These are phyloP conservation scores for Mycosphaerelloides madeirae DNA, from an alignment of 2,329 filamentous ascomycete genomes.

Conservation along the genomic window DNA sequence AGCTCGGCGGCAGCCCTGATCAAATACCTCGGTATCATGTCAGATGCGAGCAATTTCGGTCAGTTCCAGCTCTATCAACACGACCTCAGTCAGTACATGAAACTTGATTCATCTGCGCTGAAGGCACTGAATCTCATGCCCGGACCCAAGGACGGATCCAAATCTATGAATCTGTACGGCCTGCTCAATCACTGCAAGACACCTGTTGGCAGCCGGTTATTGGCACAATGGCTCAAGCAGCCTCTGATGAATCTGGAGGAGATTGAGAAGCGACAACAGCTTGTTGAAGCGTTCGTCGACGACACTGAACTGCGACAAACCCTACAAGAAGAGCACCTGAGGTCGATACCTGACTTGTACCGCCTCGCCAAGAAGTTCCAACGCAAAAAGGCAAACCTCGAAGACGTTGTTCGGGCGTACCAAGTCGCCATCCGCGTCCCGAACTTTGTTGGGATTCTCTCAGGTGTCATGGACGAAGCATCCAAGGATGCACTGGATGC, in stretches of 20 bases:
- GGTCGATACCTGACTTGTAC: slow-evolving; percentile 90
- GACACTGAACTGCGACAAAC: slow-evolving; percentile 92
- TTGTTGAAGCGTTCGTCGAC: slow-evolving; percentile 90
- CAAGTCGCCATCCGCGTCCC: slow-evolving; percentile 90
- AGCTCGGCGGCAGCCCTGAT: slow-evolving; percentile 88
- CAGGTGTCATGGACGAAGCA: slow-evolving; percentile 90
- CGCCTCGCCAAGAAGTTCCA: slow-evolving; percentile 93
- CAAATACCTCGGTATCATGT: slow-evolving; percentile 86
- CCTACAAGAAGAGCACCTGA: slow-evolving; percentile 92
- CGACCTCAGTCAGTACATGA: slow-evolving; percentile 96
- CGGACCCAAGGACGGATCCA: slow-evolving; percentile 86
- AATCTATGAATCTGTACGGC: slow-evolving; percentile 94
- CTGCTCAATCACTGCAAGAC: slow-evolving; percentile 97
- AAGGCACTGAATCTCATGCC: slow-evolving; percentile 97
- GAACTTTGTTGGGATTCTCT: slow-evolving; percentile 81
- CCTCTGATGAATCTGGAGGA: slow-evolving; percentile 86
- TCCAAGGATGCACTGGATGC: slow-evolving; percentile 83
- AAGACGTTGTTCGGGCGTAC: slow-evolving; percentile 93
- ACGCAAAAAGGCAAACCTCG: slow-evolving; percentile 80
- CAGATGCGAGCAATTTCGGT: slow-evolving; percentile 90
- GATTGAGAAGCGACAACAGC: slow-evolving; percentile 84
- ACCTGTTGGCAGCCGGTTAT: slow-evolving; percentile 78
- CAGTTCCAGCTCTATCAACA: slow-evolving; percentile 98
- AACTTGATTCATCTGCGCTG: slow-evolving; percentile 87
- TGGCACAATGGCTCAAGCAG: slow-evolving; percentile 97